Base-by-base conservation (phyloP, 495 filamentous ascomycete genomes). In the Hypoxylon perforatum region DNA sequence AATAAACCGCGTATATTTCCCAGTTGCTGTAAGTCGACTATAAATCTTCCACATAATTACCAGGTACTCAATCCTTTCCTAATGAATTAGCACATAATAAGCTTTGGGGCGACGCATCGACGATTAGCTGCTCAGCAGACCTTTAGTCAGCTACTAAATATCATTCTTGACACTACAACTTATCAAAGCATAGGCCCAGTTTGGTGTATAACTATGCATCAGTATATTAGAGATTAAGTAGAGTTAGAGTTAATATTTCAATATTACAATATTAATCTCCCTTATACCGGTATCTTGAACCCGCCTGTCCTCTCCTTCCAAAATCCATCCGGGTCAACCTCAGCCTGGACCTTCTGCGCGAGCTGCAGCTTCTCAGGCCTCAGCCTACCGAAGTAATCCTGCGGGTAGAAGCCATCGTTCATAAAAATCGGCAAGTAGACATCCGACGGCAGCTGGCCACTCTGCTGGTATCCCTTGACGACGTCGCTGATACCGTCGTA, bases 361-460 rank as follows among this genome's bases (percentile, higher is more conserved):
- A 81, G 73, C 56, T 70, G 66, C 58, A 73, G 55, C 22, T 79
- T 86, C 35, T 65, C 78, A 1, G 78, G 76, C 46, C 77, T 75
- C 62, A 88, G 76, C 11, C 86, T 76, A 1, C 80, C 82, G 76
- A 85, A 88, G 71, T 86, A 88, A 62, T 88, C 86, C 74, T 88
- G 82, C 22, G 79, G 73, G 51, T 77, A 83, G 72, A 84, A 85
- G 1, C 80, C 81, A 57, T 89, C 85, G 69, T 87, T 89, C 85
- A 84, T 82, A 75, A 88, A 88, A 0, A 88, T 57, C 4, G 85
- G 85, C 38, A 86, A 74, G 59, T 84, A 86, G 25, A 80, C 84
- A 35, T 86, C 78, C 0, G 80, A 79, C 9, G 83, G 63, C 45
- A 80, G 42, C 44, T 60, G 17, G 41, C 73, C 72, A 51, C 73